Evolutionary conservation across 768 basidiomycete species (phyloP).

Genomic region (Mycena crocata): DNA sequence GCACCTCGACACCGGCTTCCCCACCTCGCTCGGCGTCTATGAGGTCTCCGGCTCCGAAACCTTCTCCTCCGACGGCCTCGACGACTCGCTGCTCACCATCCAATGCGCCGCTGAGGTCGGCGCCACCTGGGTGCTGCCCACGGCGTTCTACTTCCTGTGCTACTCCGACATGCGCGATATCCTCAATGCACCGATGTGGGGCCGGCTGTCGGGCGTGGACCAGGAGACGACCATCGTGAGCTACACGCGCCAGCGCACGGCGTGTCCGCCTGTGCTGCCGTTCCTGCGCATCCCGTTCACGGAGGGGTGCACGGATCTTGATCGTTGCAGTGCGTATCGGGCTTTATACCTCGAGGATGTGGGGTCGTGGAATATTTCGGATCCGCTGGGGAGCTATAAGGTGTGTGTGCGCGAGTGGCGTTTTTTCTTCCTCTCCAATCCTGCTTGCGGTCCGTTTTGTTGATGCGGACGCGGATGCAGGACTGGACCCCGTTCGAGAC

Average conservation of each 20-base stretch:
- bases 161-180: constrained; percentile 33
- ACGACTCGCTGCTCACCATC: constrained; percentile 28
- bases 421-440: too few relatives aligned
- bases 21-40: constrained; percentile 25
- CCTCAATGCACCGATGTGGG: constrained; percentile 18
- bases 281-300: constrained; percentile 33
- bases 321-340: constrained; percentile 21
- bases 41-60: constrained; percentile 31
- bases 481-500: constrained; percentile 30
- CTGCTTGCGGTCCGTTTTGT: too few relatives aligned
- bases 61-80: constrained; percentile 29
- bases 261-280: constrained; percentile 29
- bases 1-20: constrained; percentile 25
- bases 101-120: constrained; percentile 23
- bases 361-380: constrained; percentile 28
- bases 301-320: constrained; percentile 24
- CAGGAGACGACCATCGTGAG: constrained; percentile 21
- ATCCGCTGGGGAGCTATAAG: constrained; percentile 27
- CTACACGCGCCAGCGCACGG: constrained; percentile 31
- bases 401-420: too few relatives aligned
- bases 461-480: too few relatives aligned
- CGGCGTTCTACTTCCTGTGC: constrained; percentile 34
- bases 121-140: constrained; percentile 30
- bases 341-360: constrained; percentile 26
- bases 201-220: constrained; percentile 3